Evolutionary conservation across 805 yeast species (phyloP).

Genomic region (Lachancea sp.): DNA sequence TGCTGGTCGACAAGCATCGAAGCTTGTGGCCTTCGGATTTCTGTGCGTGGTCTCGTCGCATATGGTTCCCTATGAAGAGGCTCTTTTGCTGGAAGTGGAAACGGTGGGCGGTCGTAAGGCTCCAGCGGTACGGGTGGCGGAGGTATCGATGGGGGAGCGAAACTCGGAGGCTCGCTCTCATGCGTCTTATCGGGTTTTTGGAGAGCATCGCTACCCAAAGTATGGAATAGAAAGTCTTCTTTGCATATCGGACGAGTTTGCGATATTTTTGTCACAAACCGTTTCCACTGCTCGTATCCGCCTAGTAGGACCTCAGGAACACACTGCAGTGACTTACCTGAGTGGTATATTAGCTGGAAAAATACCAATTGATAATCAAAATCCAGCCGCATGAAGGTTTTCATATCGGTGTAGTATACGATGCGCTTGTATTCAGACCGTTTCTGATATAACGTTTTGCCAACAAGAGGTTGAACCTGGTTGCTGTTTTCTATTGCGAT

Average conservation of each 20-base stretch:
- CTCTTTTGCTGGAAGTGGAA: conserved; percentile 8
- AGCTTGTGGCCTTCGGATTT: neutral
- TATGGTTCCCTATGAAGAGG: conserved; percentile 3
- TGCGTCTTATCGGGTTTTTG: conserved; percentile 15
- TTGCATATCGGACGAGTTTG: conserved; percentile 20
- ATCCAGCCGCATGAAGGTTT: conserved; percentile 27
- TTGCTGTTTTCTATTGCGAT: conserved; percentile 32
- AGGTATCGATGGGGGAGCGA: conserved; percentile 22
- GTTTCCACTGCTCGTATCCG: conserved; percentile 42
- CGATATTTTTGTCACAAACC: conserved; percentile 28
- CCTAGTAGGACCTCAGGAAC: conserved; percentile 35
- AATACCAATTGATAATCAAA: conserved; percentile 33
- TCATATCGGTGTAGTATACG: conserved; percentile 36
- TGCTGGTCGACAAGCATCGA: neutral
- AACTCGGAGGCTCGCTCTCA: conserved; percentile 29
- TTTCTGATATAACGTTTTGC: conserved; percentile 23
- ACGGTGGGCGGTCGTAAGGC: conserved; percentile 3
- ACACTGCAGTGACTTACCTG: conserved; percentile 12
- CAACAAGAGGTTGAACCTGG: conserved; percentile 25
- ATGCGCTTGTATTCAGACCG: conserved; percentile 32
- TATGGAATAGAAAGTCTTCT: conserved; percentile 17
- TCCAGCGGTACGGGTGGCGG: conserved; percentile 7
- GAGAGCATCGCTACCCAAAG: neutral
- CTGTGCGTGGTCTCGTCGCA: neutral
- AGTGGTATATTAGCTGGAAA: conserved; percentile 24